A percentile compares a stretch with the other conserved stretches of the same genome.
These are phyloP conservation scores for Dactylellina sp. DNA, from an alignment of 2,329 filamentous ascomycete genomes.

Conservation along the genomic window DNA sequence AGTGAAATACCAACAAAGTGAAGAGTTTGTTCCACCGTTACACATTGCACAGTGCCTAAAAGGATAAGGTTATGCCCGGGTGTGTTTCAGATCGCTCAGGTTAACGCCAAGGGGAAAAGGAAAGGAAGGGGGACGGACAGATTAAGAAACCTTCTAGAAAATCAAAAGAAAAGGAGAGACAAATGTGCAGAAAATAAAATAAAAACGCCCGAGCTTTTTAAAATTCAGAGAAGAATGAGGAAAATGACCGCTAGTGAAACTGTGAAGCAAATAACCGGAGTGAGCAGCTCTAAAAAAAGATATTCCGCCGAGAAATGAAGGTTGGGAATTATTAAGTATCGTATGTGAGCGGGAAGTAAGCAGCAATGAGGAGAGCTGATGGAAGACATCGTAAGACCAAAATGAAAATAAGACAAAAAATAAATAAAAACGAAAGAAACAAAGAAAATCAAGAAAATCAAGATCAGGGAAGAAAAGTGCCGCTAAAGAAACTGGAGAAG, in stretches of 20 bases:
- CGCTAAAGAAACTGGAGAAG: conserved; percentile 52
- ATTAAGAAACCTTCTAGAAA: conserved; percentile 56
- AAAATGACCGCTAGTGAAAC: conserved; percentile 50
- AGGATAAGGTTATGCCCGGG: conserved; percentile 56
- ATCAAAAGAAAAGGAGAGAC: conserved; percentile 1
- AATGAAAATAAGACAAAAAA: conserved; percentile 18
- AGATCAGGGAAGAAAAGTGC: conserved; percentile 11
- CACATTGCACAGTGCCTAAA: conserved; percentile 52
- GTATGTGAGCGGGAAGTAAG: conserved; percentile 25
- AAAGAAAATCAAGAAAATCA: neutral
- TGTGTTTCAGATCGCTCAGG: conserved; percentile 48
- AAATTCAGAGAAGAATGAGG: conserved; percentile 31
- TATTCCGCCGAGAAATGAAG: conserved; percentile 30
- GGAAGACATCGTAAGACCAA: conserved; percentile 39
- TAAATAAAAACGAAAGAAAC: neutral
- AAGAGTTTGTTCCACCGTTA: conserved; percentile 50
- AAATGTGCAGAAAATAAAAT: conserved; percentile 23
- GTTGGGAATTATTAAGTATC: conserved; percentile 33
- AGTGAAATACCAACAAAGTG: conserved; percentile 33
- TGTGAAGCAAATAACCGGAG: conserved; percentile 20
- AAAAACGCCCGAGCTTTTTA: conserved; percentile 52
- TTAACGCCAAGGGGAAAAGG: conserved; percentile 46
- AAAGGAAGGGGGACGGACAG: conserved; percentile 27
- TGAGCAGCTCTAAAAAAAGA: conserved; percentile 47
- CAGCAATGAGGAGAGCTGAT: conserved; percentile 28